Evolutionary conservation across 2,329 filamentous ascomycete genomes (phyloP).

Genomic region (Nemania sp.): DNA sequence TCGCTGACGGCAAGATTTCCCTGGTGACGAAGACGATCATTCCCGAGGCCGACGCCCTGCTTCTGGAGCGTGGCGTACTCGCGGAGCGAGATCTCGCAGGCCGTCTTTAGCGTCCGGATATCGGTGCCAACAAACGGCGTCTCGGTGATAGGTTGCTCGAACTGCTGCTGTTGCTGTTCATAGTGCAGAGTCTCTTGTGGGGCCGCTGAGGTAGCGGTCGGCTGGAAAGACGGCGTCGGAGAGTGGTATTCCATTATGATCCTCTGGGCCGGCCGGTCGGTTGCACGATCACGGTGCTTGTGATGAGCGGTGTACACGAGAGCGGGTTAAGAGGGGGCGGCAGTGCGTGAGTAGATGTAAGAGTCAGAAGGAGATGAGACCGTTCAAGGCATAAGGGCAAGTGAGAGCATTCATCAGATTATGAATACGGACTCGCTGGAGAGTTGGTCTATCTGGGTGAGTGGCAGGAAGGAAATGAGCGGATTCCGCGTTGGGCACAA

Average conservation of each 20-base stretch:
- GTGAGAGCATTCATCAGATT: neutral
- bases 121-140: conserved; percentile 32
- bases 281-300: neutral
- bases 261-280: too few relatives aligned
- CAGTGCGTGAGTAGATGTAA: neutral
- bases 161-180: neutral
- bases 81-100: conserved; percentile 41
- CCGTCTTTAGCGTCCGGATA: conserved; percentile 31
- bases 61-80: conserved; percentile 44
- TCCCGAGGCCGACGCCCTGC: conserved; percentile 40
- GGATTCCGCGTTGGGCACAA: neutral
- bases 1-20: conserved; percentile 50
- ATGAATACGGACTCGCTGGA: neutral
- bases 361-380: neutral
- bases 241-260: conserved; percentile 22
- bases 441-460: neutral
- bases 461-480: neutral
- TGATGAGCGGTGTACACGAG: neutral
- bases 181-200: neutral
- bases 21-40: conserved; percentile 50
- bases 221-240: conserved; percentile 18
- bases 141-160: neutral
- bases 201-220: neutral
- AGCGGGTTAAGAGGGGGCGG: neutral
- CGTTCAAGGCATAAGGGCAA: neutral